Evolutionary conservation across 495 filamentous ascomycete species (phyloP), one percentile per base, ranked within the genome.

Genomic region (Massariosphaeria phaeospora): DNA sequence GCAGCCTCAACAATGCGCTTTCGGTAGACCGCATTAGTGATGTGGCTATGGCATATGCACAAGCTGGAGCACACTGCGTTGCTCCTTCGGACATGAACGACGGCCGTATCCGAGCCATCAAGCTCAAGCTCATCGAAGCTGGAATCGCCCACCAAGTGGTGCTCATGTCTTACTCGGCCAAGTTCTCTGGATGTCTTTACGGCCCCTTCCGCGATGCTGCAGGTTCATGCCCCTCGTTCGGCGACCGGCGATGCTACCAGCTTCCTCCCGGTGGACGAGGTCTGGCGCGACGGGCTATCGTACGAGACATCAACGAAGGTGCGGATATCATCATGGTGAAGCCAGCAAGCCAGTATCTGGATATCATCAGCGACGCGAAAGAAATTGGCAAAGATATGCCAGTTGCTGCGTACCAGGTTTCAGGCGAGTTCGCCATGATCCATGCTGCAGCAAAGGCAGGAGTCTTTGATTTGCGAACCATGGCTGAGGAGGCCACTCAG

Each of bases 301-400:
- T 80, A 33, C 79, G 94, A 55, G 93, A 98, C 66, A 89, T 97
- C 40, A 76, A 75, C 52, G 93, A 98, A 69, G 93, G 93, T 20
- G 93, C 93, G 13, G 93, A 98, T 67, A 89, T 96, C 58, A 95
- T 98, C 64, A 96, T 98, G 94, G 93, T 98, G 35, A 98, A 98
- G 73, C 93, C 93, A 2, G 91, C 93, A 9, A 84, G 84, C 52
- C 88, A 89, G 64, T 97, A 95, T 66, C 75, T 97, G 21, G 94
- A 98, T 68, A 93, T 98, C 63, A 96, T 97, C 60, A 84, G 85
- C 47, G 93, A 97, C 70, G 94, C 93, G 25, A 95, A 93, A 74
- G 88, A 96, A 42, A 77, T 96, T 47, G 91, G 89, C 18, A 82
- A 81, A 57, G 87, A 96, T 71, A 74, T 97, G 65, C 93, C 93